Evolutionary conservation across 1,284 basidiomycete species (phyloP).

Genomic region (Ganoderma leucocontextum): DNA sequence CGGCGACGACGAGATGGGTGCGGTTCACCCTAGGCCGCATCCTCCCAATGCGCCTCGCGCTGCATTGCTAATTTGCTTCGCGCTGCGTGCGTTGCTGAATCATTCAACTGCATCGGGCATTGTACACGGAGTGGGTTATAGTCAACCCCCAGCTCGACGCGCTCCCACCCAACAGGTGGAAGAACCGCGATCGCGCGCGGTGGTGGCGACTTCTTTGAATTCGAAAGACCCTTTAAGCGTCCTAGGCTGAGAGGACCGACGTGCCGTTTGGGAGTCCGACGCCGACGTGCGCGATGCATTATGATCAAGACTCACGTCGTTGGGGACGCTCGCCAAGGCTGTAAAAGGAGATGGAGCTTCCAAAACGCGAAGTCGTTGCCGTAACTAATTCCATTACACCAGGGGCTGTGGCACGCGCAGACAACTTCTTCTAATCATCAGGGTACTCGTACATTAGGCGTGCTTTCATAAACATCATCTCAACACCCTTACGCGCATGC

Average conservation of each 20-base stretch:
- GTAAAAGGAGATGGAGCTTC: constrained; percentile 31
- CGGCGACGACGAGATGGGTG: neutral
- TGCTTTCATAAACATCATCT: constrained; percentile 11
- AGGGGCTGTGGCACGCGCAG: constrained; percentile 16
- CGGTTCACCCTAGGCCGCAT: neutral
- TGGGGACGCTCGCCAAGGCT: neutral
- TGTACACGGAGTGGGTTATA: neutral
- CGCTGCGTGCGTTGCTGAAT: neutral
- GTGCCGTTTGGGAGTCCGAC: constrained; percentile 3
- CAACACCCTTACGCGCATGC: constrained; percentile 18
- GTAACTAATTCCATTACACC: constrained; percentile 14
- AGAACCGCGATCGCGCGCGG: constrained; percentile 6
- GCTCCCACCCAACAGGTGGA: neutral
- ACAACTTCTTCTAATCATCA: constrained; percentile 9
- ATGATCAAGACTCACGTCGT: constrained; percentile 18
- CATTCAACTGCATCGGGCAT: neutral
- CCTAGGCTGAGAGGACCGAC: neutral
- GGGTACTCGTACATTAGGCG: constrained; percentile 1
- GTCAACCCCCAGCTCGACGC: neutral
- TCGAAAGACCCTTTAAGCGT: neutral
- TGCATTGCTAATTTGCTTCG: neutral
- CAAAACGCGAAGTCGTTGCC: neutral
- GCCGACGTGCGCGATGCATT: constrained; percentile 1
- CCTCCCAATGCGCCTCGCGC: neutral
- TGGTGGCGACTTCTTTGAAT: constrained; percentile 7